phyloP scores from a whole-genome alignment of 495 filamentous ascomycete genomes.

The Hypomontagnella monticulosa region DNA sequence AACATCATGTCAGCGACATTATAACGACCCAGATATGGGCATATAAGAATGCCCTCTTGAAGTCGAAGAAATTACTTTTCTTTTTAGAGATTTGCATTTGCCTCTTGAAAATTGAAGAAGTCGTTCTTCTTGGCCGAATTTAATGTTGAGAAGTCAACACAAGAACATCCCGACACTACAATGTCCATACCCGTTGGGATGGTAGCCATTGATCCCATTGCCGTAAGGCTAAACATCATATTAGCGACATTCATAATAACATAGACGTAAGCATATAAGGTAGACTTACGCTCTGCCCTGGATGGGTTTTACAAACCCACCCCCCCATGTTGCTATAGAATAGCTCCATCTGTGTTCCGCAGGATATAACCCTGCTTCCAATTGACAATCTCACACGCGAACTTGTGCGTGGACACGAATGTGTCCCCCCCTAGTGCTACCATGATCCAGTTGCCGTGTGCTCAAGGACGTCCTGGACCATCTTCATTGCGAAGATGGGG shows the following conservation, averaged over 20 bases:
- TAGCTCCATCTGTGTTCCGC: no score
- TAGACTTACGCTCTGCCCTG: conserved; percentile 64
- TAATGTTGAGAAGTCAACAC: conserved; percentile 75
- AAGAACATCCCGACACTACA: conserved; percentile 79
- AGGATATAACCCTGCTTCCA: no score
- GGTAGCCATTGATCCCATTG: conserved; percentile 67
- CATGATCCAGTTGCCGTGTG: no score
- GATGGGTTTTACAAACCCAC: conserved; percentile 60
- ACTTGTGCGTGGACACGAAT: conserved; percentile 36
- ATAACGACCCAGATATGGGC: no score
- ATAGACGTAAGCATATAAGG: conserved; percentile 1
- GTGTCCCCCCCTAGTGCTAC: background rate
- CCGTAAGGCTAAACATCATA: conserved; percentile 66
- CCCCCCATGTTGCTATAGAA: conserved; percentile 69
- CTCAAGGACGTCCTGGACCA: conserved; percentile 53
- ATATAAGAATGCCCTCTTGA: no score
- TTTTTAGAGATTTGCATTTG: background rate
- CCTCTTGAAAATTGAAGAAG: background rate
- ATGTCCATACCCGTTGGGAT: conserved; percentile 73
- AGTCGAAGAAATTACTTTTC: no score
- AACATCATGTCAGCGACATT: conserved; percentile 22
- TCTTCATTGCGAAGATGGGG: conserved; percentile 73
- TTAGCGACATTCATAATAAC: conserved; percentile 24
- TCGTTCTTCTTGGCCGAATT: conserved; percentile 57
- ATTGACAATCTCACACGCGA: no score